Evolutionary conservation across 176 grass and related monocot species (phyloP).

Genomic region (Bonia amplexicaulis): DNA sequence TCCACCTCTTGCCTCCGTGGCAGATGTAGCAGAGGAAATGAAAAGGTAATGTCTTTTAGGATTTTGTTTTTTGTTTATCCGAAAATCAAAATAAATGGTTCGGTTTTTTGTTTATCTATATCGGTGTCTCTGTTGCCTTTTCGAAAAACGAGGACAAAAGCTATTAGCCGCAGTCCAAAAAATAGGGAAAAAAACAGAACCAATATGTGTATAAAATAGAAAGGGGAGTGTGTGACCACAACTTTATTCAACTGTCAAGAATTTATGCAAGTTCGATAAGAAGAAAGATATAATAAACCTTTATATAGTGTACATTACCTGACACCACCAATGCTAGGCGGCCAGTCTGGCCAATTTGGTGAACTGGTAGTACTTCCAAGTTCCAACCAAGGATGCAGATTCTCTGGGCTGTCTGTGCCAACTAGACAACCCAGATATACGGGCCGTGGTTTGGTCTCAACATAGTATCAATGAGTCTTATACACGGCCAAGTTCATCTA

Average conservation of each 20-base stretch:
- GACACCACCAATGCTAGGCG: background rate
- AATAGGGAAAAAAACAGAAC: too few species aligned
- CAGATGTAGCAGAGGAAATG: background rate
- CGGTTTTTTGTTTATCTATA: too few species aligned
- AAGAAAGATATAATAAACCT: background rate
- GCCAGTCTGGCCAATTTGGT: constrained; percentile 8
- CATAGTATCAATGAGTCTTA: background rate
- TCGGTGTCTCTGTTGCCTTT: too few species aligned
- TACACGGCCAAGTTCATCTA: background rate
- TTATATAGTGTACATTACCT: background rate
- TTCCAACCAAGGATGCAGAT: background rate
- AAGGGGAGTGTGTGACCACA: constrained; percentile 14
- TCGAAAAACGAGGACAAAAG: too few species aligned
- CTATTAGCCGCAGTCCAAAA: too few species aligned
- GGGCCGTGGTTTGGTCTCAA: background rate
- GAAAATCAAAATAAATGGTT: too few species aligned
- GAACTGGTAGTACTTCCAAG: background rate
- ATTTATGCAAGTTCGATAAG: background rate
- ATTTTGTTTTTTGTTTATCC: too few species aligned
- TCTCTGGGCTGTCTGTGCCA: background rate
- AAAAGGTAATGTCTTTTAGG: background rate
- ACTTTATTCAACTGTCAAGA: background rate
- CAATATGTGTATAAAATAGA: background rate
- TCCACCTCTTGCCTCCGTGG: background rate
- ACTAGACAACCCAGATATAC: background rate